Evolutionary conservation across 345 rosid genomes (phyloP).

Genomic region (Theobroma cacao): DNA sequence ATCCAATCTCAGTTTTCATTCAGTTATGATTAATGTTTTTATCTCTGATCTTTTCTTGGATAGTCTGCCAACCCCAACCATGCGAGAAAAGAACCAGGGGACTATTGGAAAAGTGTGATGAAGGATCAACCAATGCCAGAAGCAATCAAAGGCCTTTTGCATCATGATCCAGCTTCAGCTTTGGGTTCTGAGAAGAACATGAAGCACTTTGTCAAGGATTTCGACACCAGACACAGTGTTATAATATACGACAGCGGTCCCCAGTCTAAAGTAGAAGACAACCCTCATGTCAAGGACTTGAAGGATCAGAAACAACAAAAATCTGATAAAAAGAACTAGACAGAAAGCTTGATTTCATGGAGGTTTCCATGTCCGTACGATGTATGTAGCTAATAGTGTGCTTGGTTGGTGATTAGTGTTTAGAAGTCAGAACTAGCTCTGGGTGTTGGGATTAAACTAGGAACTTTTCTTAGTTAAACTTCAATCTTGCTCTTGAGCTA

Average conservation of each 20-base stretch:
- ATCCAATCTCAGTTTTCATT: neutral
- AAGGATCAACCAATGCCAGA: conserved; percentile 1
- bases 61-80: neutral
- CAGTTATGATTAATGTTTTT: neutral
- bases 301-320: neutral
- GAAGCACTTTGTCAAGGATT: conserved; percentile 8
- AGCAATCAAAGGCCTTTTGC: conserved; percentile 10
- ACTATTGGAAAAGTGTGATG: conserved; percentile 11
- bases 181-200: conserved; percentile 5
- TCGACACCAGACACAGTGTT: neutral
- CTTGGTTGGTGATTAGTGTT: neutral
- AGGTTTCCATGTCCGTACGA: neutral
- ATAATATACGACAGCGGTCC: conserved; percentile 7
- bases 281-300: neutral
- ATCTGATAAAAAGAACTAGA: neutral
- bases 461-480: neutral
- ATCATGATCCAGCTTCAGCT: conserved; percentile 4
- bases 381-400: neutral
- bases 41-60: too few relatives aligned
- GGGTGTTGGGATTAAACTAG: neutral
- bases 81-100: conserved; percentile 11
- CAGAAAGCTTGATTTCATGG: neutral
- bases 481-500: neutral
- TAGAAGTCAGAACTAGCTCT: neutral
- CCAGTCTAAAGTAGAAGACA: neutral